phyloP scores from a whole-genome alignment of 352 stramenopile species.

The Thalassiosira livingstoniorum region DNA sequence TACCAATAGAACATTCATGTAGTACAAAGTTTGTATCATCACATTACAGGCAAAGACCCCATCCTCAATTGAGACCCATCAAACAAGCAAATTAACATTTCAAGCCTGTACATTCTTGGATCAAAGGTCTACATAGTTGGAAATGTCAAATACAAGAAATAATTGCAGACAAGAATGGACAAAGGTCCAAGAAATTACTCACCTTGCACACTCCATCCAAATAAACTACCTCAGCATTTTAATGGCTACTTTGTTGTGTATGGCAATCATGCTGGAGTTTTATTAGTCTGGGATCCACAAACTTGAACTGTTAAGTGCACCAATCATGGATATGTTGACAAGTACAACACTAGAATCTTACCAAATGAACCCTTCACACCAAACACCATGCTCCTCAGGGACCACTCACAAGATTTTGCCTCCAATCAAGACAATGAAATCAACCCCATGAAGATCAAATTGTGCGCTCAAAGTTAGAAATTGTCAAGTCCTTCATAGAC shows the following conservation, averaged over 20 bases:
- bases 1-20: conserved; percentile 7
- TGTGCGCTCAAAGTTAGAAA: background rate
- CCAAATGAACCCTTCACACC: conserved; percentile 1
- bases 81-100: conserved; percentile 5
- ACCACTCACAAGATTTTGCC: conserved; percentile 7
- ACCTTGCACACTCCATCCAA: background rate
- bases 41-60: conserved; percentile 3
- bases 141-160: conserved; percentile 9
- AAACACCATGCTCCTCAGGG: conserved; percentile 23
- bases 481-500: conserved; percentile 7
- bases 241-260: conserved; percentile 33
- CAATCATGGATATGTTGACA: conserved; percentile 22
- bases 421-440: background rate
- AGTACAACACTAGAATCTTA: conserved; percentile 1
- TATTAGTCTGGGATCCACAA: conserved; percentile 11
- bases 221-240: conserved; percentile 11
- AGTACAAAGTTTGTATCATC: conserved; percentile 24
- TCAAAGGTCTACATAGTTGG: conserved; percentile 16
- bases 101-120: conserved; percentile 14
- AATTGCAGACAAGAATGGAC: conserved; percentile 11
- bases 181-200: conserved; percentile 8
- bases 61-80: conserved; percentile 3
- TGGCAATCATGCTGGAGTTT: background rate
- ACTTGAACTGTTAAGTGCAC: background rate
- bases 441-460: conserved; percentile 13